Evolutionary conservation across 345 rosid species (phyloP).

Genomic region (Eucalyptus cloeziana): DNA sequence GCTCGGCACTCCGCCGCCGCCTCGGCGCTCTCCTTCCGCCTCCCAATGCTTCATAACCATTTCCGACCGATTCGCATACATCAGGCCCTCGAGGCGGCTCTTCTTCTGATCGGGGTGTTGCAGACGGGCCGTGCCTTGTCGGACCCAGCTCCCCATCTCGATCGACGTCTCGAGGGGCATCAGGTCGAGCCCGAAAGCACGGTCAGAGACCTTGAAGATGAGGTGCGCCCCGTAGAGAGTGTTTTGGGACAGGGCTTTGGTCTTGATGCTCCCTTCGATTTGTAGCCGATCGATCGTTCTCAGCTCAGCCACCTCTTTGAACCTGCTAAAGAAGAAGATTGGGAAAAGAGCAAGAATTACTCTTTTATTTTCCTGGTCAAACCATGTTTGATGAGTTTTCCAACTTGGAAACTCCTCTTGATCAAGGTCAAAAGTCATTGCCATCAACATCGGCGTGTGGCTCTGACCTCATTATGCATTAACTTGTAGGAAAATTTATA

Average conservation of each 20-base stretch:
- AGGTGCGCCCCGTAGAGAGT: slow-evolving; percentile 46
- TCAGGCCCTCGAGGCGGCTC: background rate
- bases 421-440: background rate
- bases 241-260: slow-evolving; percentile 19
- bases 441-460: background rate
- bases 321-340: background rate
- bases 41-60: background rate
- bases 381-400: background rate
- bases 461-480: background rate
- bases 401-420: background rate
- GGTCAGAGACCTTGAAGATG: slow-evolving; percentile 12
- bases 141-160: background rate
- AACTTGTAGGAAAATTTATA: no score
- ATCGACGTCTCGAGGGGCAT: slow-evolving; percentile 31
- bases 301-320: slow-evolving; percentile 19
- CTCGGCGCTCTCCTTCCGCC: background rate
- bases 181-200: slow-evolving; percentile 39
- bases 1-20: background rate
- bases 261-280: slow-evolving; percentile 18
- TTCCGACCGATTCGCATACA: background rate
- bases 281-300: slow-evolving; percentile 15
- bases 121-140: background rate
- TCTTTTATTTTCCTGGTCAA: background rate
- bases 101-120: background rate
- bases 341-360: background rate